phyloP scores from a whole-genome alignment of 169 alveolate species.

The Cryptosporidium sp. region DNA sequence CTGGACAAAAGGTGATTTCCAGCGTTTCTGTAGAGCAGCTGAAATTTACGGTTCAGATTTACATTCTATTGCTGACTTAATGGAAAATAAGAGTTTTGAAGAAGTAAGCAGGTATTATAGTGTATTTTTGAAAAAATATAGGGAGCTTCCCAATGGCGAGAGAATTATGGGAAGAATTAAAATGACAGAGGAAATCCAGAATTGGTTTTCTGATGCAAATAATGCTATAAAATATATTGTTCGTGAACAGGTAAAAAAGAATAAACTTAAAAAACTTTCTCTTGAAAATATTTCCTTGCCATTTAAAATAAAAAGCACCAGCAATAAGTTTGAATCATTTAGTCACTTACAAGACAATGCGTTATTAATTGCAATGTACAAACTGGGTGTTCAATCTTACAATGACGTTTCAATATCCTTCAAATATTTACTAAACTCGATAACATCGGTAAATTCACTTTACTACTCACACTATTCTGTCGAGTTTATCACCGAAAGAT shows the following conservation, averaged over 20 bases:
- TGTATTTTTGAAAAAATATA: slow-evolving; percentile 51
- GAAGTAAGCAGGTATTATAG: slow-evolving; percentile 51
- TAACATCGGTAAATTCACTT: slow-evolving; percentile 35
- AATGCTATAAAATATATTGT: slow-evolving; percentile 42
- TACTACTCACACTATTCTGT: slow-evolving; percentile 36
- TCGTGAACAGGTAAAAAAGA: slow-evolving; percentile 30
- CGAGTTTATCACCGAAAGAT: slow-evolving; percentile 53
- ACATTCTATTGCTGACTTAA: slow-evolving; percentile 13
- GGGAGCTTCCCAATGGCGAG: slow-evolving; percentile 48
- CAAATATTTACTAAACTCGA: slow-evolving; percentile 21
- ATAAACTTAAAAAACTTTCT: background rate
- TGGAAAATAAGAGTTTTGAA: slow-evolving; percentile 50
- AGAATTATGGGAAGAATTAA: slow-evolving; percentile 48
- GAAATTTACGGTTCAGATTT: slow-evolving; percentile 84
- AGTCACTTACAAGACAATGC: slow-evolving; percentile 46
- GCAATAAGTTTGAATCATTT: slow-evolving; percentile 38
- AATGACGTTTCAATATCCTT: slow-evolving; percentile 46
- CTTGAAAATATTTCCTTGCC: slow-evolving; percentile 24
- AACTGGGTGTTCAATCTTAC: slow-evolving; percentile 47
- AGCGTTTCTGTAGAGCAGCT: slow-evolving; percentile 81
- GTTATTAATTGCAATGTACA: slow-evolving; percentile 44
- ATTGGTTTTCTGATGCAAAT: slow-evolving; percentile 60
- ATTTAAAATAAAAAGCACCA: slow-evolving; percentile 37
- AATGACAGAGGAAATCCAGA: slow-evolving; percentile 40
- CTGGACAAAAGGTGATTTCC: slow-evolving; percentile 88